These are phyloP conservation scores for Colletotrichum sp. DNA, from an alignment of 2,329 filamentous ascomycete genomes.

Conservation along the genomic window DNA sequence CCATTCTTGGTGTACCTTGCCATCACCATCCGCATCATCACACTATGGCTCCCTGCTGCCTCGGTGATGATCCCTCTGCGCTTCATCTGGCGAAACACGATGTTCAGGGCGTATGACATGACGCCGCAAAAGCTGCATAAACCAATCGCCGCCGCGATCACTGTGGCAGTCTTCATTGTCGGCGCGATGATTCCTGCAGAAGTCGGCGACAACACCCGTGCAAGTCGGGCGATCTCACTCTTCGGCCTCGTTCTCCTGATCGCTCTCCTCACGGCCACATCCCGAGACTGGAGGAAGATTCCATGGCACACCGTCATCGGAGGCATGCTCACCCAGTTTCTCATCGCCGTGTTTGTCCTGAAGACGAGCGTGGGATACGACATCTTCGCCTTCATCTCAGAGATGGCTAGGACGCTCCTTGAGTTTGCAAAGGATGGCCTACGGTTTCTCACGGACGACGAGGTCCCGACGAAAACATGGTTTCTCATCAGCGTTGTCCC, in stretches of 20 bases:
- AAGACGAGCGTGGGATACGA: constrained; percentile 45
- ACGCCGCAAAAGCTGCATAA: constrained; percentile 10
- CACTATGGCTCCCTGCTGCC: constrained; percentile 11
- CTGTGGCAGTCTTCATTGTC: constrained; percentile 6
- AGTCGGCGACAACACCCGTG: constrained; percentile 8
- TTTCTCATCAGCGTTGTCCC: constrained; percentile 72
- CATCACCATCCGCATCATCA: constrained; percentile 64
- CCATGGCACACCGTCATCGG: constrained; percentile 19
- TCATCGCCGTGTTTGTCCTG: constrained; percentile 12
- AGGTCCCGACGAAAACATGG: constrained; percentile 49
- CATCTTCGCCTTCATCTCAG: constrained; percentile 77
- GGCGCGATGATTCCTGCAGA: constrained; percentile 14
- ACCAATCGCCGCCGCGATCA: constrained; percentile 4
- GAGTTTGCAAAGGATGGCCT: constrained; percentile 69
- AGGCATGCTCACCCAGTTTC: constrained; percentile 13
- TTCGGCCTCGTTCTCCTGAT: constrained; percentile 14
- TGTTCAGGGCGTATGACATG: background rate
- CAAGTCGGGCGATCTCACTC: constrained; percentile 10
- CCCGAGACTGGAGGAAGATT: constrained; percentile 14
- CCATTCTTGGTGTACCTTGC: constrained; percentile 70
- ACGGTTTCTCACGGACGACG: constrained; percentile 62
- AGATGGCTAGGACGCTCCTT: constrained; percentile 65
- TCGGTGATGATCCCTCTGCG: constrained; percentile 12
- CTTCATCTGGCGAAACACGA: constrained; percentile 1
- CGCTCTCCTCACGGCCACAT: constrained; percentile 3